Percentiles rank a stretch among this genome's conserved stretches.
Conservation (phyloP, 441 rosid species). For the Euphorbia celastroides region DNA sequence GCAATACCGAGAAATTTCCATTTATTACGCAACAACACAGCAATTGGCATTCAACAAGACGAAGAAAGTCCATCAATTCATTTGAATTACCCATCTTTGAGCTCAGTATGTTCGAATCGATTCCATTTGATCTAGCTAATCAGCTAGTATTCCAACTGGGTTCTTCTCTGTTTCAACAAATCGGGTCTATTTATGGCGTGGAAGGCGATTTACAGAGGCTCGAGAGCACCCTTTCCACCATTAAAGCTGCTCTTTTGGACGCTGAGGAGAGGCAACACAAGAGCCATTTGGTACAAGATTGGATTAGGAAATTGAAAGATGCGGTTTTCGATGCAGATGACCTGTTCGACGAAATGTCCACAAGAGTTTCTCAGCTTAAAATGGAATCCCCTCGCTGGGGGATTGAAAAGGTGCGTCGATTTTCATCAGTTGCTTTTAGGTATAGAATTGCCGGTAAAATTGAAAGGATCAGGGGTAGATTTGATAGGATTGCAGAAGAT, state of each 20-base stretch:
- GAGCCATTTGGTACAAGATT: constrained; percentile 9
- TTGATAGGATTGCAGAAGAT: constrained; percentile 16
- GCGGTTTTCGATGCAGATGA: constrained; percentile 31
- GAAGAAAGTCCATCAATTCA: too few species aligned
- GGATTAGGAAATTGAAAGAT: constrained; percentile 25
- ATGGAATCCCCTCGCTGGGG: neutral
- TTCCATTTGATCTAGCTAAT: constrained; percentile 6
- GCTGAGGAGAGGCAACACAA: constrained; percentile 20
- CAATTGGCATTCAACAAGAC: too few species aligned
- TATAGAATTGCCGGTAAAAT: constrained; percentile 14
- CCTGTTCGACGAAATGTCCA: constrained; percentile 21
- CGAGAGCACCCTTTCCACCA: constrained; percentile 8
- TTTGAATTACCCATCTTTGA: too few species aligned
- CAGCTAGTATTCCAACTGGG: constrained; percentile 9
- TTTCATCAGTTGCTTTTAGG: constrained; percentile 10
- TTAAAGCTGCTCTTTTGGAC: constrained; percentile 25
- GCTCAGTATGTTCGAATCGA: constrained; percentile 28
- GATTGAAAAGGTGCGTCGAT: constrained; percentile 1
- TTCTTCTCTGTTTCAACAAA: constrained; percentile 11
- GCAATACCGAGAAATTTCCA: too few species aligned
- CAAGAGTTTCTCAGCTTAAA: constrained; percentile 6
- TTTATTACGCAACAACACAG: too few species aligned
- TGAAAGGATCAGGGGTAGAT: constrained; percentile 9
- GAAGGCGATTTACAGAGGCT: constrained; percentile 14
- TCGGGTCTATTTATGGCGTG: constrained; percentile 11